Base-by-base conservation (phyloP, 2,329 filamentous ascomycete species). In the Fusarium luffae region DNA sequence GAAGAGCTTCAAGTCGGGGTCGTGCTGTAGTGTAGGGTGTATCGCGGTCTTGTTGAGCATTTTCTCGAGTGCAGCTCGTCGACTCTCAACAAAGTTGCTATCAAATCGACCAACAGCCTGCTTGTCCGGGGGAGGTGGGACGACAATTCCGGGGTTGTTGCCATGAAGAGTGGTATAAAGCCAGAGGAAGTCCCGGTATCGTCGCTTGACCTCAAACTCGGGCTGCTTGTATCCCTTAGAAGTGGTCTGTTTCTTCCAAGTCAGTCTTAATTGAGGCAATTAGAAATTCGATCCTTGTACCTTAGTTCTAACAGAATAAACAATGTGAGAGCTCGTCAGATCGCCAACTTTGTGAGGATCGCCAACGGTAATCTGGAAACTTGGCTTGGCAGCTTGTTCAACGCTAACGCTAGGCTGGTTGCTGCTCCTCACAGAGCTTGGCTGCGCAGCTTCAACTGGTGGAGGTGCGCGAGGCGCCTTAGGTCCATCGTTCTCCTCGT, bases 281-380 rank as follows among this genome's bases (percentile, higher is more conserved):
- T 30, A 18, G 19, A 32, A 5, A 10, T 12, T 14, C 5, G 4
- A 4, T 2, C 16, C 40, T 28, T 54, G 73, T 85, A 96, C 93
- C 89, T 92, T 96, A 62, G 96, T 99, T 76, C 92, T 88, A 70
- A 99, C 96, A 75, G 93, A 93, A 82, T 99, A 99, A 49, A 98
- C 96, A 70, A 97, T 99, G 80, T 99, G 96, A 69, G 94, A 97
- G 80, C 93, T 97, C 11, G 96, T 98, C 79, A 98, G 81, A 81
- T 98, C 96, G 63, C 96, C 96, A 72, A 99, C 95, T 83, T 98
- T 99, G 82, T 98, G 94, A 58, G 96, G 96, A 81, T 99, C 96
- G 61, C 96, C 96, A 23, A 99, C 96, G 4, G 87, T 90, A 75
- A 99, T 98, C 51, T 93, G 85, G 80, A 98, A 99, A 43, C 85